phyloP scores from a whole-genome alignment of 805 yeast species.

The Limtongia smithiae region DNA sequence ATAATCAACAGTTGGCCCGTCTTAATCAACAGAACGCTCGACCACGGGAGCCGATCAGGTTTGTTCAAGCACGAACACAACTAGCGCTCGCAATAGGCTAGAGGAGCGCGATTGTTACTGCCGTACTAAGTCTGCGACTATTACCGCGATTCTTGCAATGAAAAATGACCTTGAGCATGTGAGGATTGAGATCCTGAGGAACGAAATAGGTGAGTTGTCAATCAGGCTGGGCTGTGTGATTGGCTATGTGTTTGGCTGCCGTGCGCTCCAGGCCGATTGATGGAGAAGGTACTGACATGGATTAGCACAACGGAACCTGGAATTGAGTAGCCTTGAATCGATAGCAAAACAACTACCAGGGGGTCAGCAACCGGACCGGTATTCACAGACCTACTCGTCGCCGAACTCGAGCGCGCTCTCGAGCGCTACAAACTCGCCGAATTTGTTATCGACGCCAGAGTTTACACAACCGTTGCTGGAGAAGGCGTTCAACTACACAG shows the following conservation, averaged over 20 bases:
- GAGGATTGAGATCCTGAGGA: constrained; percentile 18
- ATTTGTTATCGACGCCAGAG: too few species aligned
- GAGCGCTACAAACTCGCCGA: background rate
- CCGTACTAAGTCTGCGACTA: too few species aligned
- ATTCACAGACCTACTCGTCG: constrained; percentile 3
- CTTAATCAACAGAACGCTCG: too few species aligned
- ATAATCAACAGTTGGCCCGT: too few species aligned
- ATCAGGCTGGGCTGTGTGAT: background rate
- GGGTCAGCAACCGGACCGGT: constrained; percentile 1
- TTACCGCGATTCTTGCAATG: too few species aligned
- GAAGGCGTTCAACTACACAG: background rate
- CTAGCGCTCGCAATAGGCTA: too few species aligned
- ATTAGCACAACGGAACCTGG: constrained; percentile 20
- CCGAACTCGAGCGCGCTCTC: constrained; percentile 4
- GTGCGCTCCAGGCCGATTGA: background rate
- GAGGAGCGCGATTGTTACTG: too few species aligned
- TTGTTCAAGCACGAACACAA: too few species aligned
- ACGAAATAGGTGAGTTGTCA: constrained; percentile 16
- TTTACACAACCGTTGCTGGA: background rate
- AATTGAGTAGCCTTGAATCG: constrained; percentile 20
- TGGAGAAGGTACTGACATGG: background rate
- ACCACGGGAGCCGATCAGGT: too few species aligned
- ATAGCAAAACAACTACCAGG: constrained; percentile 21
- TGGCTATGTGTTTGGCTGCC: too few species aligned
- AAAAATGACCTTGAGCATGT: constrained; percentile 4